These are phyloP conservation scores for Pyrus bretschneideri DNA, from an alignment of 306 rosid species.

Conservation along the genomic window DNA sequence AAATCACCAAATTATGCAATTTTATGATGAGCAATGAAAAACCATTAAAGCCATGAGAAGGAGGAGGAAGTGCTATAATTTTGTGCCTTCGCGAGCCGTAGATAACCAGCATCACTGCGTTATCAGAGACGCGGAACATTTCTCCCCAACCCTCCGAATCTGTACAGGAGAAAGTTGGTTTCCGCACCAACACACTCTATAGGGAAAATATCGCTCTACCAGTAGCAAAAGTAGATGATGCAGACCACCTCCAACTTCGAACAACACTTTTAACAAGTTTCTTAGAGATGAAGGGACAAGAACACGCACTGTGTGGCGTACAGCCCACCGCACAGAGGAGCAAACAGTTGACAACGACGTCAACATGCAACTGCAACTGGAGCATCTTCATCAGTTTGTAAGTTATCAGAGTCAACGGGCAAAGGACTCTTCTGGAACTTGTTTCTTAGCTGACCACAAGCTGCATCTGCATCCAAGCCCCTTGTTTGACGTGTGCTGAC, in stretches of 20 bases:
- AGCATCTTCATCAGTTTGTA: conserved; percentile 40
- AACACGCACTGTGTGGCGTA: conserved; percentile 11
- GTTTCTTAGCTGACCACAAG: conserved; percentile 96
- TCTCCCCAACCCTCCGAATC: background rate
- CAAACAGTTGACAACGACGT: conserved; percentile 3
- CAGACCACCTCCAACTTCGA: background rate
- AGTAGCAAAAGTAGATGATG: background rate
- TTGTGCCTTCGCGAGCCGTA: background rate
- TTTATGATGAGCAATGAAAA: too few species aligned
- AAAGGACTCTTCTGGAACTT: conserved; percentile 77
- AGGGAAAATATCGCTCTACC: background rate
- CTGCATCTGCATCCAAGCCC: conserved; percentile 95
- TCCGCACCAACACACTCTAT: background rate
- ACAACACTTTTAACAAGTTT: conserved; percentile 17
- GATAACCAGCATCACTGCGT: background rate
- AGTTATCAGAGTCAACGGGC: conserved; percentile 38
- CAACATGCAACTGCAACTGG: conserved; percentile 59
- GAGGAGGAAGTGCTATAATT: background rate
- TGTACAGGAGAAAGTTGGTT: background rate
- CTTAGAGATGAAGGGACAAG: background rate
- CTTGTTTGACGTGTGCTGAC: conserved; percentile 82
- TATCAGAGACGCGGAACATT: background rate
- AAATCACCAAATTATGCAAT: too few species aligned
- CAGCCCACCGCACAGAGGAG: background rate
- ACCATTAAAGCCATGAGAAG: background rate